Evolutionary conservation across 495 filamentous ascomycete species (phyloP).

Genomic region (Aspergillus haitiensis): DNA sequence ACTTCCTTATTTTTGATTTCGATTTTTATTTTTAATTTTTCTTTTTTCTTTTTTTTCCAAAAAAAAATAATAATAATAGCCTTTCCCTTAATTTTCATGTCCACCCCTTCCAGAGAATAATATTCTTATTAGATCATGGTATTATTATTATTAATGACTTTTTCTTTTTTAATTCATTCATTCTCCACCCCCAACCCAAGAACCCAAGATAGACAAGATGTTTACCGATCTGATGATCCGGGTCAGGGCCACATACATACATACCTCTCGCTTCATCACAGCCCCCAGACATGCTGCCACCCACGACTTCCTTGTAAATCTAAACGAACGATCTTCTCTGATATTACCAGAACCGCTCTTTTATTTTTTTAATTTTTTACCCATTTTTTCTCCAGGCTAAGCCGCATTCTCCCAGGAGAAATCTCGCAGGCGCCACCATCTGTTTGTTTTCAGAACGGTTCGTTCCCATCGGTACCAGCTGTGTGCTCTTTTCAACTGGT

Average conservation of each 20-base stretch:
- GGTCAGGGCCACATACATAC: neutral
- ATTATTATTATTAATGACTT: conserved; percentile 1
- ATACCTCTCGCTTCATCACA: conserved; percentile 12
- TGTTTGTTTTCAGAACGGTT: too few relatives aligned
- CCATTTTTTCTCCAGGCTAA: neutral
- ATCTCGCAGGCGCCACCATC: too few relatives aligned
- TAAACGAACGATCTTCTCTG: conserved; percentile 14
- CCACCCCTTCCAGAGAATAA: conserved; percentile 1
- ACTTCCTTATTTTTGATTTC: neutral
- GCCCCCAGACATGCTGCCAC: conserved; percentile 12
- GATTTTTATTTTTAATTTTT: neutral
- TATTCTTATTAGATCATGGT: conserved; percentile 1
- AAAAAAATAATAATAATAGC: neutral
- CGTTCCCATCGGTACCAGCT: too few relatives aligned
- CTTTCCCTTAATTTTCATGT: neutral
- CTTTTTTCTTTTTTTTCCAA: neutral
- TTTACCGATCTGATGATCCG: neutral
- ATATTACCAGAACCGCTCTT: conserved; percentile 5
- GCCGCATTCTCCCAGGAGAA: neutral
- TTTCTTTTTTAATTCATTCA: neutral
- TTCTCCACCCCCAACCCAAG: neutral
- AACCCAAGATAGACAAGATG: neutral
- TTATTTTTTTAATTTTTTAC: conserved; percentile 3
- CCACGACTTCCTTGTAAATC: neutral
- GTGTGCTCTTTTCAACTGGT: too few relatives aligned